Base-by-base conservation (phyloP, 2,329 filamentous ascomycete species). In the Podosphaera aphanis region DNA sequence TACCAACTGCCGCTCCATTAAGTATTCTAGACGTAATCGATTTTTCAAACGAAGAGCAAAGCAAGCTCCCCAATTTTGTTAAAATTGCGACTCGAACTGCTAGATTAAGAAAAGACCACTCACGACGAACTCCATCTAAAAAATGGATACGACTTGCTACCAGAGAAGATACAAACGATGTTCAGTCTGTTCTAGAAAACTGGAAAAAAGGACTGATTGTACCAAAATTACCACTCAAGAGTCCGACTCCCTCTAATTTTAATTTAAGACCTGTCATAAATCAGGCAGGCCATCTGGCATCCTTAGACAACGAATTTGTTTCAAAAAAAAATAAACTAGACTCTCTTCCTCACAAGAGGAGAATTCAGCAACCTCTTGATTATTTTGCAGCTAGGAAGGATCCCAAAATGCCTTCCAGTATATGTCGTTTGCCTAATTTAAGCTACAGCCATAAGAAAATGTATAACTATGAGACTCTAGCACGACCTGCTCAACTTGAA, bases 101-200 rank as follows among this genome's bases (percentile, higher is more conserved):
- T 3, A 68, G 61, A 46, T 63, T 58, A 44, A 66, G 64, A 29
- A 54, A 50, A 21, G 63, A 65, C 11, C 62, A 68, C 50, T 74
- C 74, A 15, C 69, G 70, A 54, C 64, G 68, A 5, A 75, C 67
- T 46, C 73, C 72, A 1, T 61, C 60, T 0, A 63, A 55, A 38
- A 79, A 79, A 54, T 57, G 62, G n/a, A 74, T 79, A 49, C 65
- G 67, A 47, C 61, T 79, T n/a, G 72, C 70, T 19, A 74, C 65
- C 25, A 67, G 72, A n/a, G 62, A 63, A 50, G 75, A 79, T 53
- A 73, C 76, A 48, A 50, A 73, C 16, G 74, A 78, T 55, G 73
- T 66, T 1, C 60, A 66, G 8, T 64, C 64, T 6, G 62, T 71
- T 8, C 58, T 79, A 19, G 60, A 63, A 33, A 61, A 68, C 44